These are phyloP conservation scores for Zanthoxylum bungeanum DNA, from an alignment of 345 rosid genomes.

Conservation along the genomic window DNA sequence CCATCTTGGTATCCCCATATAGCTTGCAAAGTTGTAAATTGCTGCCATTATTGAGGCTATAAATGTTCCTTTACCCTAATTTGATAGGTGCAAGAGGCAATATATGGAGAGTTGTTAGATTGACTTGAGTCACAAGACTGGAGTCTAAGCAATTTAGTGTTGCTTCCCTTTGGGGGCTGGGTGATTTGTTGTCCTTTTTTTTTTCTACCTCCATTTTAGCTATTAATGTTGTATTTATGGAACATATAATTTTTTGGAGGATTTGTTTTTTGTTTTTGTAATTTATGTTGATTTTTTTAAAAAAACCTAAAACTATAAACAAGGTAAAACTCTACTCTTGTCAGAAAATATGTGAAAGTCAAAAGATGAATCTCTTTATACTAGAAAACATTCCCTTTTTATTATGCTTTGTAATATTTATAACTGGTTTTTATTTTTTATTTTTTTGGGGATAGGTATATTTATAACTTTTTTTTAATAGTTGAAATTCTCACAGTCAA, in stretches of 20 bases:
- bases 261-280: conserved; percentile 14
- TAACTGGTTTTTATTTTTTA: too few species aligned
- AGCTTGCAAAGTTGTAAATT: conserved; percentile 33
- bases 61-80: conserved; percentile 12
- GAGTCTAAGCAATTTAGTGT: conserved; percentile 32
- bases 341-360: background rate
- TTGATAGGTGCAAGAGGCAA: conserved; percentile 21
- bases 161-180: conserved; percentile 28
- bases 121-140: conserved; percentile 22
- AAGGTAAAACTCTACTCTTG: background rate
- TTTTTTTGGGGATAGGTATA: too few species aligned
- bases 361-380: too few species aligned
- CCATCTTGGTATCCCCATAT: conserved; percentile 20
- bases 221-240: conserved; percentile 15
- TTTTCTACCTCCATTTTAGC: conserved; percentile 25
- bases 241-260: conserved; percentile 27
- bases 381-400: too few species aligned
- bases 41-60: conserved; percentile 18
- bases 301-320: conserved; percentile 12
- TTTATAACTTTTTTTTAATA: too few species aligned
- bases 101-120: conserved; percentile 18
- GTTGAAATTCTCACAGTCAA: too few species aligned
- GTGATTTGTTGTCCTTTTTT: conserved; percentile 28
- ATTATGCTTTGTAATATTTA: too few species aligned
- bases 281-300: conserved; percentile 16